Percentiles rank a stretch among this genome's conserved stretches.
phyloP scores from a whole-genome alignment of 192 early-diverging fungal species.

The Mortierella hygrophila region DNA sequence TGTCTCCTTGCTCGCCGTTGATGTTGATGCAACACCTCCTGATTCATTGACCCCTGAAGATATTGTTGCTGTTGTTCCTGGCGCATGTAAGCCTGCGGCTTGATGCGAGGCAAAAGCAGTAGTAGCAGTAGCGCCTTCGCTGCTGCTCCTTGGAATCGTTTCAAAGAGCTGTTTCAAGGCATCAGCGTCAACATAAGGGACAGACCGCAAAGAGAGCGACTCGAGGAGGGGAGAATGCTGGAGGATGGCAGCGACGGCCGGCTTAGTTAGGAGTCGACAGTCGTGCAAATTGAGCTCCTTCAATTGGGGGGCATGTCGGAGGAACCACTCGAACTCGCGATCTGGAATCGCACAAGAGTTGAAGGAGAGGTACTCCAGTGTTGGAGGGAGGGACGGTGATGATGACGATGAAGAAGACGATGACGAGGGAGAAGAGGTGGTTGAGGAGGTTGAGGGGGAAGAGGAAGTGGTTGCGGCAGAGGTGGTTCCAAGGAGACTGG shows the following conservation, averaged over 20 bases:
- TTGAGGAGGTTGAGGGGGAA: neutral
- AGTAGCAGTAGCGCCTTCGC: neutral
- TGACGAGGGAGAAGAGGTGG: slow-evolving; percentile 18
- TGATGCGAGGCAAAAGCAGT: neutral
- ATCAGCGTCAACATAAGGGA: slow-evolving; percentile 15
- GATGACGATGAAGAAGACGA: slow-evolving; percentile 12
- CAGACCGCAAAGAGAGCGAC: slow-evolving; percentile 30
- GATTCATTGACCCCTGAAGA: slow-evolving; percentile 2
- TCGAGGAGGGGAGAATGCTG: slow-evolving; percentile 26
- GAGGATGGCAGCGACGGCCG: slow-evolving; percentile 27
- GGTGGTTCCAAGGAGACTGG: slow-evolving; percentile 11
- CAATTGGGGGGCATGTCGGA: slow-evolving; percentile 17
- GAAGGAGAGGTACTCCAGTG: slow-evolving; percentile 25
- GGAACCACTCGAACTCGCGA: slow-evolving; percentile 32
- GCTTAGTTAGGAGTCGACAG: slow-evolving; percentile 13
- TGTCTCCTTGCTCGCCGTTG: neutral
- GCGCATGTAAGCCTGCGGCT: neutral
- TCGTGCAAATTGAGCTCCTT: slow-evolving; percentile 33
- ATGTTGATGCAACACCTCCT: neutral
- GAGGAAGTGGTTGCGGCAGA: neutral
- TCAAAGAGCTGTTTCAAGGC: slow-evolving; percentile 19
- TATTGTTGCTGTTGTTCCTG: neutral
- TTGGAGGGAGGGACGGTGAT: neutral
- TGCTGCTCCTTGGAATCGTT: slow-evolving; percentile 4
- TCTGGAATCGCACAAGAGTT: slow-evolving; percentile 25